Evolutionary conservation across 208 protist genomes (phyloP).

Genomic region (Naegleria lovaniensis): DNA sequence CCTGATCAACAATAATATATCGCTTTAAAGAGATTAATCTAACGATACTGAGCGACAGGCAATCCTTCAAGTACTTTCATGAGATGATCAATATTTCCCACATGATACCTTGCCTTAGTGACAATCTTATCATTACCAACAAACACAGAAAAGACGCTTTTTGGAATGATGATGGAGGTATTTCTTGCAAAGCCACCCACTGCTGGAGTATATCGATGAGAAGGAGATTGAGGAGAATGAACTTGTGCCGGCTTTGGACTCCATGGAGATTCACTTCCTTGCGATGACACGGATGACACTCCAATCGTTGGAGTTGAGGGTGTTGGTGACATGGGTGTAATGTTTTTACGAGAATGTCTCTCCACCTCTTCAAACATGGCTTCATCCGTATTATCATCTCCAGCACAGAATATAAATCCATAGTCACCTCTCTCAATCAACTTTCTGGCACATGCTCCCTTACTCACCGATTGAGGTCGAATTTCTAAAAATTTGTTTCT

Average conservation of each 20-base stretch:
- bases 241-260: background rate
- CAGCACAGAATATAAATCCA: slow-evolving; percentile 40
- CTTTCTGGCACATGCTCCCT: slow-evolving; percentile 36
- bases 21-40: too few relatives aligned
- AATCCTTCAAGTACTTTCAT: background rate
- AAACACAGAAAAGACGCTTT: background rate
- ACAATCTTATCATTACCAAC: background rate
- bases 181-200: background rate
- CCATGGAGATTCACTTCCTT: background rate
- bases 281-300: background rate
- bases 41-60: background rate
- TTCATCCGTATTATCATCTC: slow-evolving; percentile 46
- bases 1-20: too few relatives aligned
- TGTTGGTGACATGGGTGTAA: background rate
- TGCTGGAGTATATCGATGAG: background rate
- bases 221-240: background rate
- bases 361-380: slow-evolving; percentile 28
- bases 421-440: slow-evolving; percentile 28
- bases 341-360: background rate
- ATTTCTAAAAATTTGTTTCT: slow-evolving; percentile 41
- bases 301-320: background rate
- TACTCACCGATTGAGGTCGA: slow-evolving; percentile 36
- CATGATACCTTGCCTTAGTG: background rate
- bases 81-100: background rate
- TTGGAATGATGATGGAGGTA: background rate